Evolutionary conservation across 2,329 filamentous ascomycete species (phyloP).

Genomic region (Colletotrichum sp.): DNA sequence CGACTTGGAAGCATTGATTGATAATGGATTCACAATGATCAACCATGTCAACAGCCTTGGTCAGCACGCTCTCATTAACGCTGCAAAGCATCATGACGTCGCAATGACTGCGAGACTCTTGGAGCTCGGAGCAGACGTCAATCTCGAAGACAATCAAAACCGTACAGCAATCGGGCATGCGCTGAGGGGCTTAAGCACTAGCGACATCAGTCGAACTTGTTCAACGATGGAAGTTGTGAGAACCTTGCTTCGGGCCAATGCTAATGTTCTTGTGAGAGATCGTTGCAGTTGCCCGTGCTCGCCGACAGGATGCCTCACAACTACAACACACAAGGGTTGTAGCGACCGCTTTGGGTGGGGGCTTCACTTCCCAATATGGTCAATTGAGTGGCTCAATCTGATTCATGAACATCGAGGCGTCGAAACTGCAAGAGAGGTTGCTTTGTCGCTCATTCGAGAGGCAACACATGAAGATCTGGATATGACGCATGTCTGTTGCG

Average conservation of each 20-base stretch:
- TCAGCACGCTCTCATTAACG: not conserved
- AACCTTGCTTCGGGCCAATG: not conserved
- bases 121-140: not conserved
- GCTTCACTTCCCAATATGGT: not conserved
- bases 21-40: not conserved
- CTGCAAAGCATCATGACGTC: rapidly evolving
- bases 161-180: not conserved
- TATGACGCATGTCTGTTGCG: constrained; percentile 3
- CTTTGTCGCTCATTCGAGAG: not conserved
- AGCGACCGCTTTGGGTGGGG: rapidly evolving
- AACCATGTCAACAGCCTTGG: not conserved
- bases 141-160: not conserved
- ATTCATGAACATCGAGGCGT: not conserved
- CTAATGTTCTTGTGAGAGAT: not conserved
- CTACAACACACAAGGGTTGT: rapidly evolving
- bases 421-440: not conserved
- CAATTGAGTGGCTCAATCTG: not conserved
- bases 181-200: rapidly evolving
- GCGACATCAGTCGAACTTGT: rapidly evolving
- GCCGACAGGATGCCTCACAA: not conserved
- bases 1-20: not conserved
- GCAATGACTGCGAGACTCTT: not conserved
- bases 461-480: not conserved
- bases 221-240: not conserved
- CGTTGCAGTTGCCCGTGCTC: not conserved